Base-by-base conservation (phyloP, 495 filamentous ascomycete genomes). In the Aspergillus carlsbadensis region DNA sequence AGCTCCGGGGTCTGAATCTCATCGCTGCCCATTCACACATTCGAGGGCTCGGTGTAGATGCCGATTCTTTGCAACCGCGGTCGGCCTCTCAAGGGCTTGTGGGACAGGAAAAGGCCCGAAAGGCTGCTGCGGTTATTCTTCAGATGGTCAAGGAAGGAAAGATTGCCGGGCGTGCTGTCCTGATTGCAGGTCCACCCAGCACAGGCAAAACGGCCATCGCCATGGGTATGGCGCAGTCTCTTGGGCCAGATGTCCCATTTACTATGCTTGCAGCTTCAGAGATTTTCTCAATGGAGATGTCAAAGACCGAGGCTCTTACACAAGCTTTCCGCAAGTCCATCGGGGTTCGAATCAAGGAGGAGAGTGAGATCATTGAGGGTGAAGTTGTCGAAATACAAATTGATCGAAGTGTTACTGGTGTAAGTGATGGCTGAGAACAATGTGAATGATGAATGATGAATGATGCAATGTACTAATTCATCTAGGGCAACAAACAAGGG, bases 351-450 rank as follows among this genome's bases (percentile, higher is more conserved):
- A 98, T 98, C 73, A 97, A 95, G 70, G 93, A 98, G 65, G 93
- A 98, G 75, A 96, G 92, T 61, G 92, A 99, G 71, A 93, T 99
- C 63, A 98, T 99, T 72, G 93, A 97, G 77, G 94, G 94, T 58
- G 94, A 99, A 72, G 95, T 98, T 0, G 95, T 99, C 46, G 94
- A 99, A 75, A 98, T 99, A 59, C 95, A 98, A 72, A 98, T 97
- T 61, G 94, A 99, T 72, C 84, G 95, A 46, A 96, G 92, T 63
- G 89, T 99, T 21, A 98, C 94, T 3, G 94, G 94, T 34, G 88
- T 89, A 71, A 61, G 79, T 59, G 6, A 41, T 45, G 8, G 22
- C 1, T n/a, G 10, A 13, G 10, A 2, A 7, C 14, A n/a, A 35
- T 10, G 17, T 43, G 18, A 40, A 14, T 20, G 2, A 17, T 24